Base-by-base conservation (phyloP, 768 basidiomycete genomes). In the Pleurotus platypus region DNA sequence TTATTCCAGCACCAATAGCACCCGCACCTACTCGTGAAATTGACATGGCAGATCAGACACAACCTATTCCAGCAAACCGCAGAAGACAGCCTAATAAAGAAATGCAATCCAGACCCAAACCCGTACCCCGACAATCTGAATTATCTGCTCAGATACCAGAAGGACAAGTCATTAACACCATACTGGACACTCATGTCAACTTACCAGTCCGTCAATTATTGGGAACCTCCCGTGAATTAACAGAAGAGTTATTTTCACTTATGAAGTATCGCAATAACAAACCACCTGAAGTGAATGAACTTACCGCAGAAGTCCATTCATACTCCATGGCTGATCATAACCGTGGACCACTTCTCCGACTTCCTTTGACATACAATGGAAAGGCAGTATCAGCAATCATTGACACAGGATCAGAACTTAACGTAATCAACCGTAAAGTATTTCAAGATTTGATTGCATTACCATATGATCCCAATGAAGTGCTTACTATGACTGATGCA, bases 361-460 rank as follows among this genome's bases (percentile, higher is more conserved):
- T 16, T 13, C 35, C 15, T 49, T 69, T 27, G 18, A 57, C 15
- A 60, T 49, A 16, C 37, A 57, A 12, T 56, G 58, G n/a, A 4
- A 40, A 8, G 24, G 42, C 1, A 57, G 69, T 1, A 49, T n/a
- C 3, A 30, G 66, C 64, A 0, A 62, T 69, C 5, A 65, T 70
- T 27, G 68, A 70, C 24, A 67, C 66, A 0, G 67, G 68, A 27
- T 69, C 66, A n/a, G 58, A 67, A 47, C 16, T 70, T 4, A 68
- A 69, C 53, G 58, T 70, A 15, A 58, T 63, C 0, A 48, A 55
- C 0, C 16, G 53, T 4, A 56, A 60, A 3, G 8, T 63, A 2
- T 67, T 61, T 1, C 47, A 60, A 1, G 15, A 9, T 1, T 47
- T 39, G 22, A 51, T 58, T 2, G 40, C 50, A 2, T 16, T 56